Base-by-base conservation (phyloP, 345 rosid genomes). In the Hypericum androsaemum region DNA sequence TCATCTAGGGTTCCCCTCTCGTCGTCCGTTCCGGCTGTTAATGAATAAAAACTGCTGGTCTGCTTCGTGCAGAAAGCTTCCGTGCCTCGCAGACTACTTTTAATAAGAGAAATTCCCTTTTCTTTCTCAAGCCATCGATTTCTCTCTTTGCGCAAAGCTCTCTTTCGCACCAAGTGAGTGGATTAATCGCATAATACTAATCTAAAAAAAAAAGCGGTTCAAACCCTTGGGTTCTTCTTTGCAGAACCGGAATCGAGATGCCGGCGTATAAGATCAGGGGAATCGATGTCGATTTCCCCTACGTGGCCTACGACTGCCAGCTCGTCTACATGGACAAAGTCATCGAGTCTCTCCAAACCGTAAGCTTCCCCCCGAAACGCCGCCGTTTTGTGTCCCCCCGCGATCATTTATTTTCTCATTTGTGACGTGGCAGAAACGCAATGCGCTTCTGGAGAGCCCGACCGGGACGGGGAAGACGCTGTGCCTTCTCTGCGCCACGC, bases 401-500 rank as follows among this genome's bases (percentile, higher is more conserved):
- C 37, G 10, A 14, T 47, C 41, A 14, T 36, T 32, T 14, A 40
- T 8, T 9, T 13, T 6, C 47, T 32, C 50, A 14, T 50, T 64
- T 43, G 12, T 67, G 42, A 10, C 13, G 12, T 57, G 59, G 54
- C 77, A 92, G 98, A 76, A 73, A 65, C 76, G 88, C 54, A 88
- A 85, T 72, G 97, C 94, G 8, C 89, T 92, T 50, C 70, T 92
- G 77, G 98, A 92, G 73, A 92, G 97, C 69, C 98, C 97, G 8
- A 88, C 98, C 42, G 98, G 97, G 59, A 92, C 98, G 3, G 95
- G 98, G 54, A 92, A 92, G 72, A 92, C 98, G 7, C 60, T 85
- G 43, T 88, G 95, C 70, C 94, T 92, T 66, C 94, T 88, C 10
- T 92, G 98, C 73, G 95, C 97, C 47, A 81, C 97, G 53, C 69